These are phyloP conservation scores for Scutellaria barbata DNA, from an alignment of 257 asterid species.

Conservation along the genomic window DNA sequence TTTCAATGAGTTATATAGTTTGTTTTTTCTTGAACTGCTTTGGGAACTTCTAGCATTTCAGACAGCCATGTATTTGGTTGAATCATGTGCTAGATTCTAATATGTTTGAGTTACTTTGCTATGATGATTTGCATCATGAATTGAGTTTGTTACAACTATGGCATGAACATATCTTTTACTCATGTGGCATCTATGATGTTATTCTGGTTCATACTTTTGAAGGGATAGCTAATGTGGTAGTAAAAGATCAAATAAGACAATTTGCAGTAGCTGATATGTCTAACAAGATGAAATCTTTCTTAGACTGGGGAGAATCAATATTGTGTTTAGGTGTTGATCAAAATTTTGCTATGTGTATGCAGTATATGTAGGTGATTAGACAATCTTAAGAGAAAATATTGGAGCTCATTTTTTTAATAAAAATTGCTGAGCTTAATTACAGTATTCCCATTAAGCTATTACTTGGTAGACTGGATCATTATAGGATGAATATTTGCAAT, in stretches of 20 bases:
- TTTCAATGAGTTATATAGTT: not conserved
- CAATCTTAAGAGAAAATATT: constrained; percentile 1
- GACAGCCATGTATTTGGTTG: not conserved
- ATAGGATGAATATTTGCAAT: constrained; percentile 9
- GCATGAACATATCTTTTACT: not conserved
- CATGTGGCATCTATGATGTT: not conserved
- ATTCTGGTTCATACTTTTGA: not conserved
- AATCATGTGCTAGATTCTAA: not conserved
- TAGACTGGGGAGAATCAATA: not conserved
- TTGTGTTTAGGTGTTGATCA: not conserved
- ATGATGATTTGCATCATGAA: not conserved
- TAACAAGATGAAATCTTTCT: not conserved
- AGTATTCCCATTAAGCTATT: not conserved
- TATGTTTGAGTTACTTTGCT: not conserved
- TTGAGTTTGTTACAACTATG: constrained; percentile 6
- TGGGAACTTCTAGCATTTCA: constrained; percentile 1
- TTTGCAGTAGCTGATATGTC: not conserved
- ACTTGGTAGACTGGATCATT: constrained; percentile 4
- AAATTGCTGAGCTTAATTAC: not conserved
- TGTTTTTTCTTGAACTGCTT: constrained; percentile 1
- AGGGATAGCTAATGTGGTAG: not conserved
- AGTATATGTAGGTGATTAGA: constrained; percentile 15
- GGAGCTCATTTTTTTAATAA: not conserved
- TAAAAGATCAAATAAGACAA: not conserved
- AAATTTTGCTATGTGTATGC: constrained; percentile 10